Conservation (phyloP, 192 early-diverging fungal species). For the Jimgerdemannia lactiflua region DNA sequence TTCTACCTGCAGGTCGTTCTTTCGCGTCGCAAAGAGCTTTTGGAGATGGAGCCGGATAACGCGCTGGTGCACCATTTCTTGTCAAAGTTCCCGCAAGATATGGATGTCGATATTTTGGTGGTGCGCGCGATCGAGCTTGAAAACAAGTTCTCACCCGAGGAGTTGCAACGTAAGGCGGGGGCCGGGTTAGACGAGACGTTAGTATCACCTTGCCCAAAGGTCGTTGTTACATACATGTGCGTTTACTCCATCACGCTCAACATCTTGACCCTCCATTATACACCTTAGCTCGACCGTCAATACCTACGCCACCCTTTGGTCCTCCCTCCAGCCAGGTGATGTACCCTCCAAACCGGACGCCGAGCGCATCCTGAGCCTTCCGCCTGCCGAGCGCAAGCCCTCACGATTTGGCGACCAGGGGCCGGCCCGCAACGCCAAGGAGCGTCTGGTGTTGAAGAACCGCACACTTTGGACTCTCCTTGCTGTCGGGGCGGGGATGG, state of each 20-base stretch:
- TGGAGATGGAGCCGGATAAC: conserved; percentile 37
- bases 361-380: neutral
- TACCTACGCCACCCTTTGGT: conserved; percentile 8
- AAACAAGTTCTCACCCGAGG: conserved; percentile 23
- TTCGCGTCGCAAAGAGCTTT: conserved; percentile 32
- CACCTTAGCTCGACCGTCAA: conserved; percentile 19
- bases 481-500: conserved; percentile 12
- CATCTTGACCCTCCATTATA: no score
- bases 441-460: neutral
- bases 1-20: conserved; percentile 36
- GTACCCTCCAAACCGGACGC: neutral
- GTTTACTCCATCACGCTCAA: no score
- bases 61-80: conserved; percentile 46
- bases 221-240: no score
- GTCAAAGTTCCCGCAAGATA: conserved; percentile 45
- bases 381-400: neutral
- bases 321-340: neutral
- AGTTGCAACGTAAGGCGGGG: conserved; percentile 32
- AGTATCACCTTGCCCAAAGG: neutral
- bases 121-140: conserved; percentile 33
- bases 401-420: neutral
- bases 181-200: conserved; percentile 37
- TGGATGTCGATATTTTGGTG: conserved; percentile 38
- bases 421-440: neutral
- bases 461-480: conserved; percentile 2